Base-by-base conservation (phyloP, 2,329 filamentous ascomycete species). In the Botryotinia convoluta region DNA sequence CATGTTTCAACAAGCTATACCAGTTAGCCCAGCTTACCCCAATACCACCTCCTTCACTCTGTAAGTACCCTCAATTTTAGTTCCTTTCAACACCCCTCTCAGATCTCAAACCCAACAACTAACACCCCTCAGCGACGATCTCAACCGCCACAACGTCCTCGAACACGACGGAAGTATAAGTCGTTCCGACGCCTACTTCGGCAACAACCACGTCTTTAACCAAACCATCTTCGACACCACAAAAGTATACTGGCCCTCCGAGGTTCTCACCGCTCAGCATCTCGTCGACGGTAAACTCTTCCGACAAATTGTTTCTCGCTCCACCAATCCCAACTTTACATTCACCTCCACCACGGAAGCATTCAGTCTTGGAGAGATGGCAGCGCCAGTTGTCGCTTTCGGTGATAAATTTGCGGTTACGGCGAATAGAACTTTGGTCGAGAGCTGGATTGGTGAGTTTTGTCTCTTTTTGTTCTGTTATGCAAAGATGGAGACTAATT, bases 161-260 rank as follows among this genome's bases (percentile, higher is more conserved):
- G 44, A 64, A n/a, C 69, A 71, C 8, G 59, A 71, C 6, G 59
- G 32, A 39, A 71, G 69, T n/a, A 22, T 64, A 22, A 86, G 84
- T 59, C 86, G 86, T 39, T 77, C 81, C 2, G 87, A 89, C 73
- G 84, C 83, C 14, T 85, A 80, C 81, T 83, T 87, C 71, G 87
- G 86, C 35, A 84, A 85, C 78, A 85, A 85, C 75, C 83, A 86
- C 76, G 72, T 84, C 72, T 89, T 89, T 81, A 87, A 89, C 79
- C 80, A 84, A 70, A 84, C 82, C 3, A 78, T 87, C 75, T 89
- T 64, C 59, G 39, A 64, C 18, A 54, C 44, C n/a, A 63, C 44
- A 9, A 71, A 71, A 42, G 45, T 12, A 4, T 71, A 54, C 44
- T 71, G 42, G 32, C 44, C 69, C 59, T 26, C 35, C 18, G 32